These are phyloP conservation scores for Glycine soja DNA, from an alignment of 306 rosid species.

Conservation along the genomic window DNA sequence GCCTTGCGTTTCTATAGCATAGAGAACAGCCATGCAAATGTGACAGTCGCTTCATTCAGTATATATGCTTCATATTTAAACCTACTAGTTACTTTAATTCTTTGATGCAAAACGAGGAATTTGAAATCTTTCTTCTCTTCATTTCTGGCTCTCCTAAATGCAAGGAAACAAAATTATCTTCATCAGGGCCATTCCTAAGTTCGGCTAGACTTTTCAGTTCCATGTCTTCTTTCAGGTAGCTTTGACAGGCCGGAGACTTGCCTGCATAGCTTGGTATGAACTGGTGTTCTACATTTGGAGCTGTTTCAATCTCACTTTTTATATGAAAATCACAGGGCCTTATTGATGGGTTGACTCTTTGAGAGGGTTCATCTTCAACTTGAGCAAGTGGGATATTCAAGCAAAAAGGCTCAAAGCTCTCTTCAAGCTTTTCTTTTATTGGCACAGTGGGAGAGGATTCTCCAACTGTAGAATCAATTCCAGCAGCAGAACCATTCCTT, in stretches of 20 bases:
- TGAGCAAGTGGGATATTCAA: conserved; percentile 61
- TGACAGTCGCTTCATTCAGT: conserved; percentile 47
- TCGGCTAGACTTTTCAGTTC: conserved; percentile 64
- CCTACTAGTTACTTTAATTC: conserved; percentile 56
- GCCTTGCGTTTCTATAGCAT: conserved; percentile 1
- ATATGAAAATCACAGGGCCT: conserved; percentile 56
- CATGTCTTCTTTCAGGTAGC: conserved; percentile 54
- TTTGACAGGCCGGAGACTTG: conserved; percentile 59
- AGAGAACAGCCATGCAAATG: conserved; percentile 24
- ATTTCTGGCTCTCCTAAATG: conserved; percentile 82
- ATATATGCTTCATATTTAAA: conserved; percentile 45
- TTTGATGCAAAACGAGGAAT: conserved; percentile 52
- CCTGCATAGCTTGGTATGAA: conserved; percentile 68
- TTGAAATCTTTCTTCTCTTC: conserved; percentile 73
- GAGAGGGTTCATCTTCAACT: conserved; percentile 60
- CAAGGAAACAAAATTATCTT: conserved; percentile 73
- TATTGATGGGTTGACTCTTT: conserved; percentile 51
- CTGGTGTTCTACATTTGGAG: conserved; percentile 73
- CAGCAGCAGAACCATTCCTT: conserved; percentile 66
- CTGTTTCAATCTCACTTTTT: conserved; percentile 61
- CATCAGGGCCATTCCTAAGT: conserved; percentile 63
- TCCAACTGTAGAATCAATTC: conserved; percentile 79
- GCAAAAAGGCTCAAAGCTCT: conserved; percentile 63
- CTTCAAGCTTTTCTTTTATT: conserved; percentile 64
- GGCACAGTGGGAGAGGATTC: conserved; percentile 79